Evolutionary conservation across 2,329 filamentous ascomycete genomes (phyloP).

Genomic region (Boeremia lycopersici): DNA sequence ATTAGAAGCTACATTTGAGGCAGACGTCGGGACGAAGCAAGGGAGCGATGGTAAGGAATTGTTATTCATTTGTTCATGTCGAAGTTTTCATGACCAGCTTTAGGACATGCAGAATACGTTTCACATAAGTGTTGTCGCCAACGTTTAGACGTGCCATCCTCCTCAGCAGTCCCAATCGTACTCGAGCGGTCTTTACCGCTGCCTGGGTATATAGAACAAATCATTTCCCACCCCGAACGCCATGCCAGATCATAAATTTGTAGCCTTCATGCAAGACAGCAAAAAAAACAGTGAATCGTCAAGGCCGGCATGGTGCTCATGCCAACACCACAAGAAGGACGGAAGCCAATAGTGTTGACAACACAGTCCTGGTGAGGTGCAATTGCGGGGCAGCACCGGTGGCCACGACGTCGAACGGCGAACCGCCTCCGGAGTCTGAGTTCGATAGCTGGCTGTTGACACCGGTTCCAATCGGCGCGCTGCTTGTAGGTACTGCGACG

Average conservation of each 20-base stretch:
- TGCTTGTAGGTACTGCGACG: constrained; percentile 9
- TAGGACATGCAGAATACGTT: neutral
- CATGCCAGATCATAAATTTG: constrained; percentile 8
- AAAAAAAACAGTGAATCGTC: neutral
- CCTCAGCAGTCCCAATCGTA: neutral
- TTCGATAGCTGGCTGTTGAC: constrained; percentile 42
- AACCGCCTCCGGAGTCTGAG: constrained; percentile 51
- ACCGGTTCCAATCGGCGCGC: constrained; percentile 15
- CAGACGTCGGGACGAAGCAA: neutral
- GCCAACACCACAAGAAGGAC: neutral
- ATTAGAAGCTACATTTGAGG: neutral
- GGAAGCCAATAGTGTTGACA: neutral
- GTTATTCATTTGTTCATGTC: constrained; percentile 3
- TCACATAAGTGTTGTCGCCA: neutral
- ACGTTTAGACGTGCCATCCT: neutral
- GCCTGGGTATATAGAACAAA: constrained; percentile 40
- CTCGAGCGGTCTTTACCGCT: neutral
- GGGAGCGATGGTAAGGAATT: neutral
- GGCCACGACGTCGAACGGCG: constrained; percentile 51
- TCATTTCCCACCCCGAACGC: constrained; percentile 22
- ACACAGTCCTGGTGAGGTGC: neutral
- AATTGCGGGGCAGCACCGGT: constrained; percentile 26
- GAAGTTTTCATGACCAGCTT: neutral
- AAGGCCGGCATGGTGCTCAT: neutral
- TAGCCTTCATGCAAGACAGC: constrained; percentile 5